phyloP scores from a whole-genome alignment of 352 stramenopile species.

The Globisporangium sylvaticum region DNA sequence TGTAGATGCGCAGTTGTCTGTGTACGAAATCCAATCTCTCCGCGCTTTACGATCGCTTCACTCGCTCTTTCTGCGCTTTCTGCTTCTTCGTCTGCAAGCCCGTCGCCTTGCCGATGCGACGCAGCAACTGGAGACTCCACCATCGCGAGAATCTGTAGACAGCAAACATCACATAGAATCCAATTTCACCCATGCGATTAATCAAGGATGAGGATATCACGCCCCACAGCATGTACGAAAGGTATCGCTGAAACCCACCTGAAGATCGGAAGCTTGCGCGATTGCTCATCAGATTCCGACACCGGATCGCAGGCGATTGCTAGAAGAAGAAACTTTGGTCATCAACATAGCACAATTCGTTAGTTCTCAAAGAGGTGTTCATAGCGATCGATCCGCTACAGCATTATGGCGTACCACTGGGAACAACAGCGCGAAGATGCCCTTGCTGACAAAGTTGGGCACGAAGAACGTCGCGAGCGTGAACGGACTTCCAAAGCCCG shows the following conservation, averaged over 20 bases:
- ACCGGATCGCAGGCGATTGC: constrained; percentile 77
- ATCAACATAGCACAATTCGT: background rate
- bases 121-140: constrained; percentile 80
- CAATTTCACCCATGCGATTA: background rate
- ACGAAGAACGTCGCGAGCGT: constrained; percentile 88
- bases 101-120: constrained; percentile 73
- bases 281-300: constrained; percentile 38
- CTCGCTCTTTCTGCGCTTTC: constrained; percentile 21
- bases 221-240: background rate
- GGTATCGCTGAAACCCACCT: constrained; percentile 26
- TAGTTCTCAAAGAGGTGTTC: background rate
- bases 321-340: constrained; percentile 69
- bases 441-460: constrained; percentile 88
- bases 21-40: background rate
- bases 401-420: constrained; percentile 48
- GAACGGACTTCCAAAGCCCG: constrained; percentile 82
- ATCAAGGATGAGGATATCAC: too few relatives aligned
- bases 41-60: constrained; percentile 15
- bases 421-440: constrained; percentile 86
- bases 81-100: constrained; percentile 77
- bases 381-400: background rate
- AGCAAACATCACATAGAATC: background rate
- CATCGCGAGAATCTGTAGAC: constrained; percentile 63
- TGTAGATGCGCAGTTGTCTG: background rate
- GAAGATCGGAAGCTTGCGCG: constrained; percentile 70